Base-by-base conservation (phyloP, 306 rosid species). In the Calophaca sinica region DNA sequence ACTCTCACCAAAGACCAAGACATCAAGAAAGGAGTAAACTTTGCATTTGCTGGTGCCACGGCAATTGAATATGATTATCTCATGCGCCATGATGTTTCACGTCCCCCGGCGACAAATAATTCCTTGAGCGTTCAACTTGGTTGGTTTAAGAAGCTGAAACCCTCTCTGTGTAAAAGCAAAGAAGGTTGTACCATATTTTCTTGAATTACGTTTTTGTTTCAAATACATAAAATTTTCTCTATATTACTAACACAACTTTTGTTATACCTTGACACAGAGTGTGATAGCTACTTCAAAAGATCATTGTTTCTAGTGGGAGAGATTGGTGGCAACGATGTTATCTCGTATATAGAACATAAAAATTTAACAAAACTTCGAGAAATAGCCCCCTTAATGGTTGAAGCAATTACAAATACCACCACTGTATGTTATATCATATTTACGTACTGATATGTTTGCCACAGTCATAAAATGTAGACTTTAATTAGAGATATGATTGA, bases 41-140 rank as follows among this genome's bases (percentile, higher is more conserved):
- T 88, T 61, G 92, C 89, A 13, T 87, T 76, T 28, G 82, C 74
- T 2, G 88, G 89, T 60, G 81, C 89, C 5, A 83, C 85, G 0
- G 89, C 85, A 12, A 79, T 85, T 8, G 85, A 77, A 12, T 28
- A 69, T 2, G 53, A 81, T n/a, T 74, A 74, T 72, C 72, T 87
- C 55, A 4, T 5, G 2, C 15, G 15, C 36, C 38, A 7, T 11
- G 48, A 60, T 3, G 42, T 70, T 20, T 2, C 2, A 3, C 36
- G 12, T 3, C 1, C 2, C 3, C 14, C 6, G 7, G 7, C 1
- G 8, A 9, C 36, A 20, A 2, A 20, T 4, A 2, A 68, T 8
- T 81, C 88, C 2, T 28, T 85, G 41, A 79, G 61, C 32, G 76
- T 78, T 38, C 89, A 85, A 65, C 81, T 85, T 26, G 80, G 33